Evolutionary conservation across 2,329 filamentous ascomycete genomes (phyloP).

Genomic region (Talaromyces sp.): DNA sequence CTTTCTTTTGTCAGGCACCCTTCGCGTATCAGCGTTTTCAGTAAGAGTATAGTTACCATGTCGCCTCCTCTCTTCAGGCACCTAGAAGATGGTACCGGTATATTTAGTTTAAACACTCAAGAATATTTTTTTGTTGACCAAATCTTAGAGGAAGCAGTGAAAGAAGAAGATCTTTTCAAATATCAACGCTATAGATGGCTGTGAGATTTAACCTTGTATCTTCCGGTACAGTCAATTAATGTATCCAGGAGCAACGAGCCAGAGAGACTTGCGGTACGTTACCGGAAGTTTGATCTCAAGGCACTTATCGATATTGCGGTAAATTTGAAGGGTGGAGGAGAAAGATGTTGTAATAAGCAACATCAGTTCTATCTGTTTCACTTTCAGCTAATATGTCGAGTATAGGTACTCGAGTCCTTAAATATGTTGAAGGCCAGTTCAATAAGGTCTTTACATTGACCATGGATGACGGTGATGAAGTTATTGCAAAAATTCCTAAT

Average conservation of each 20-base stretch:
- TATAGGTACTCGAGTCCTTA: constrained; percentile 13
- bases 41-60: not conserved
- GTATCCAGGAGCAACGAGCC: constrained; percentile 18
- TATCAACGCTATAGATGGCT: constrained; percentile 23
- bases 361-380: not conserved
- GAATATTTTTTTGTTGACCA: not conserved
- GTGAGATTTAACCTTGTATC: constrained; percentile 13
- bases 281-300: constrained; percentile 20
- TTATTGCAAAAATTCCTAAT: constrained; percentile 15
- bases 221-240: constrained; percentile 9
- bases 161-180: constrained; percentile 19
- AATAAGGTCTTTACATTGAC: constrained; percentile 20
- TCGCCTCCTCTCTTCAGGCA: constrained; percentile 2
- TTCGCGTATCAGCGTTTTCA: not conserved
- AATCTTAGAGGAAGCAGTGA: constrained; percentile 8
- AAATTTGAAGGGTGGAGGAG: not conserved
- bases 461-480: constrained; percentile 16
- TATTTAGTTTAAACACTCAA: not conserved
- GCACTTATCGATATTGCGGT: constrained; percentile 17
- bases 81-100: constrained; percentile 7
- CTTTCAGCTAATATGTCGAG: not conserved
- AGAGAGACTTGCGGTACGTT: constrained; percentile 19
- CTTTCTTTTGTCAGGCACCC: not conserved
- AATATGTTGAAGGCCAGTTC: constrained; percentile 19
- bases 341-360: constrained; percentile 1